Evolutionary conservation across 805 yeast species (phyloP), one percentile per base, ranked within the genome.

Genomic region (Saturnispora hagleri): DNA sequence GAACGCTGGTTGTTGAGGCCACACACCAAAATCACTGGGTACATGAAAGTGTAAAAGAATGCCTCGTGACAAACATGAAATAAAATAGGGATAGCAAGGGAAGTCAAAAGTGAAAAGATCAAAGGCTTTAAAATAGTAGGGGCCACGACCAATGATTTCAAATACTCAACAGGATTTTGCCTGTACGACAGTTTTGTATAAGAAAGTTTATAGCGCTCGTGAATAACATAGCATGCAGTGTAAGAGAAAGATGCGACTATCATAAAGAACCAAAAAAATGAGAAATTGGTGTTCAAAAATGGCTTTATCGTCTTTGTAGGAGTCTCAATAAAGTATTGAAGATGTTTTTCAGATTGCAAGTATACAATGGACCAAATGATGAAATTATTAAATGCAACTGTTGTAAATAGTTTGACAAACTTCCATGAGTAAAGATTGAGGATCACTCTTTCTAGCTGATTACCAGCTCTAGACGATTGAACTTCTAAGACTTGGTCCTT

Each of bases 171-270:
- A 2, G 81, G 82, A 13, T 68, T 71, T 3, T 62, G 57, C 51
- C 74, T 67, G 45, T 65, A 66, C 12, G 69, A 65, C 8, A 78
- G 77, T 52, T 70, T 70, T 45, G 65, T 60, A 63, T 83, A 76
- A 1, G 66, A 62, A 41, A 85, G 66, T 53, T 78, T 72, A 62
- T 81, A 81, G 55, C 79, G 69, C 61, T 82, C 84, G 52, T 78
- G 73, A 0, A 76, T 57, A 13, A 77, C 57, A 60, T 77, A 84
- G 54, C 77, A 81, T 1, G 71, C 47, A 7, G 81, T 59, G 62
- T 83, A 85, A 7, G 72, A 35, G 0, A 71, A 33, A 0, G 80
- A 76, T 7, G 73, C 59, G 26, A 70, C 62, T 1, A 67, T 10
- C 26, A 76, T 67, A 43, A 69, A 72, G 58, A 71, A 78, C 76